Evolutionary conservation across 1,284 basidiomycete species (phyloP).

Genomic region (Xanthoconium separans): DNA sequence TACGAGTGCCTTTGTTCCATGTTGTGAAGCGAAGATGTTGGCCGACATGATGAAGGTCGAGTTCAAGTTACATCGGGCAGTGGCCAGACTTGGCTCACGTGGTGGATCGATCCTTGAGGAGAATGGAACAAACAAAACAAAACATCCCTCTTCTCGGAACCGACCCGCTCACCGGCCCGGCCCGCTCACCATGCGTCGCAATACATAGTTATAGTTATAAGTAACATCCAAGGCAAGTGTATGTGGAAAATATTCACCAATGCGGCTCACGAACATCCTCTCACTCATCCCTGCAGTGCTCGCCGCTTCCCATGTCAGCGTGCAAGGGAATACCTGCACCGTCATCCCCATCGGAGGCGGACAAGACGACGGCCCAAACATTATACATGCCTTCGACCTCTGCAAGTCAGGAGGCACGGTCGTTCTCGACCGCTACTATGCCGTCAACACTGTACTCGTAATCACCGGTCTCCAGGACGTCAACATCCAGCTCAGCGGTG

Average conservation of each 20-base stretch:
- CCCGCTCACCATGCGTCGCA: too few relatives aligned
- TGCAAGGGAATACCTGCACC: conserved; percentile 21
- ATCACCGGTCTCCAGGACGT: conserved; percentile 40
- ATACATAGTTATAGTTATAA: too few relatives aligned
- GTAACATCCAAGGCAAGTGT: too few relatives aligned
- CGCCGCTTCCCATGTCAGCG: conserved; percentile 2
- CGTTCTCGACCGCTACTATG: conserved; percentile 37
- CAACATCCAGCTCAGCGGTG: conserved; percentile 40
- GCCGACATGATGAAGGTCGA: conserved; percentile 13
- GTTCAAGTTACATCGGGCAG: not conserved
- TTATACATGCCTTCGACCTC: conserved; percentile 27
- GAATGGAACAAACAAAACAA: not conserved
- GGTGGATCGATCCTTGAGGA: conserved; percentile 20
- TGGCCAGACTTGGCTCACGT: conserved; percentile 19
- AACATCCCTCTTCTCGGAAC: not conserved
- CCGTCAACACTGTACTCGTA: conserved; percentile 42
- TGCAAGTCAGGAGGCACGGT: conserved; percentile 33
- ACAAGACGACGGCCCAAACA: conserved; percentile 31
- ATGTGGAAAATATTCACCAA: not conserved
- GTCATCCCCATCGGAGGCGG: conserved; percentile 37
- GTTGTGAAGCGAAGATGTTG: conserved; percentile 37
- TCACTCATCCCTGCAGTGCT: not conserved
- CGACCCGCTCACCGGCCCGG: not conserved
- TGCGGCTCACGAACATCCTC: not conserved
- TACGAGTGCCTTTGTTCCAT: conserved; percentile 43